Conservation (phyloP, 1,139 yeast genomes). For the Kurtzmaniella quercitrusa region DNA sequence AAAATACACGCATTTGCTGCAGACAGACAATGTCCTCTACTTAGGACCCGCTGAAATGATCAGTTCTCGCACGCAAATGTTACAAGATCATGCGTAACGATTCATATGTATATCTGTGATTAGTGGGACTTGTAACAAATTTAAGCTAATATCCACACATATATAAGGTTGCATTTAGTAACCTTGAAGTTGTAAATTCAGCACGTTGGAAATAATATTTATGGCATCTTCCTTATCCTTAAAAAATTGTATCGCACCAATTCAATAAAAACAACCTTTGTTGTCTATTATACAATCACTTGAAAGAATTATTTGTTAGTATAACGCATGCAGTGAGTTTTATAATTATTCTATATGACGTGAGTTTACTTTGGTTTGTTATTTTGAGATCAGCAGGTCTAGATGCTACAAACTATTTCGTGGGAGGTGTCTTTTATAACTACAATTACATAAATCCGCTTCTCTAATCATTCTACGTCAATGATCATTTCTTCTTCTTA, state of each 20-base stretch:
- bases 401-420: not conserved
- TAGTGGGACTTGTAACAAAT: no score
- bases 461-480: not conserved
- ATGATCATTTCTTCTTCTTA: conserved; percentile 37
- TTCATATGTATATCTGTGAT: no score
- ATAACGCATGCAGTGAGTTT: not conserved
- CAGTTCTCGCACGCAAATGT: not conserved
- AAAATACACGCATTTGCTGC: not conserved
- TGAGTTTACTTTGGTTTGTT: no score
- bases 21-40: not conserved
- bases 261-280: no score
- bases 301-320: no score
- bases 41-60: not conserved
- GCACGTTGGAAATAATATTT: no score
- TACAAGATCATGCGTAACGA: not conserved
- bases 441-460: not conserved
- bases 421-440: not conserved
- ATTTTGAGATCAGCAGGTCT: no score
- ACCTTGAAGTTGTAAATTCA: not conserved
- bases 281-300: no score
- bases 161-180: no score
- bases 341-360: not conserved
- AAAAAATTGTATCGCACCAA: no score
- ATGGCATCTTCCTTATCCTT: no score
- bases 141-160: no score